A percentile compares a stretch with the other conserved stretches of the same genome.
Evolutionary conservation across 257 asterid species (phyloP).

Genomic region (Voacanga thouarsii): DNA sequence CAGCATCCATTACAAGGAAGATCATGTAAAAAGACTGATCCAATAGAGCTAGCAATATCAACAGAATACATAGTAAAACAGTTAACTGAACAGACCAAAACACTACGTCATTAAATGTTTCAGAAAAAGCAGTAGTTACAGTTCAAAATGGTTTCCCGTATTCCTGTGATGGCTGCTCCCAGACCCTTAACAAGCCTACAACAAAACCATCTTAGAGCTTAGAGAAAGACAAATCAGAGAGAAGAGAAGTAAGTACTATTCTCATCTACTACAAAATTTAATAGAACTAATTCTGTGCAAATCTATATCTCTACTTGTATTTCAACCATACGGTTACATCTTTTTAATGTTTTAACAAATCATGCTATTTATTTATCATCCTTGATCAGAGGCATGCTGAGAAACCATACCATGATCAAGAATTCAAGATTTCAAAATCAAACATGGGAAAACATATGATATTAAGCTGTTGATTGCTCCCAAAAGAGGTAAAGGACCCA

Average conservation of each 20-base stretch:
- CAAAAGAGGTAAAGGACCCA: background rate
- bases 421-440: background rate
- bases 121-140: slow-evolving; percentile 2
- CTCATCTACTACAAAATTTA: slow-evolving; percentile 1
- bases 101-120: background rate
- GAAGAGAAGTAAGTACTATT: slow-evolving; percentile 1
- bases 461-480: background rate
- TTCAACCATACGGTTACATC: background rate
- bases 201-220: slow-evolving; percentile 10
- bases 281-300: background rate
- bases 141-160: slow-evolving; percentile 62
- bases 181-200: slow-evolving; percentile 56
- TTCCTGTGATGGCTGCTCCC: slow-evolving; percentile 75
- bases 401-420: background rate
- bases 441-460: background rate
- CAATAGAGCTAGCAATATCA: slow-evolving; percentile 2
- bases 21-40: slow-evolving; percentile 1
- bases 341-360: background rate
- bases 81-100: background rate
- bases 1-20: slow-evolving; percentile 16
- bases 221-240: background rate
- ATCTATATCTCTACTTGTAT: background rate
- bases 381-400: background rate
- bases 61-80: background rate
- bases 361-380: background rate